Conservation (phyloP, 352 stramenopile genomes). For the Pythium dissotocum region DNA sequence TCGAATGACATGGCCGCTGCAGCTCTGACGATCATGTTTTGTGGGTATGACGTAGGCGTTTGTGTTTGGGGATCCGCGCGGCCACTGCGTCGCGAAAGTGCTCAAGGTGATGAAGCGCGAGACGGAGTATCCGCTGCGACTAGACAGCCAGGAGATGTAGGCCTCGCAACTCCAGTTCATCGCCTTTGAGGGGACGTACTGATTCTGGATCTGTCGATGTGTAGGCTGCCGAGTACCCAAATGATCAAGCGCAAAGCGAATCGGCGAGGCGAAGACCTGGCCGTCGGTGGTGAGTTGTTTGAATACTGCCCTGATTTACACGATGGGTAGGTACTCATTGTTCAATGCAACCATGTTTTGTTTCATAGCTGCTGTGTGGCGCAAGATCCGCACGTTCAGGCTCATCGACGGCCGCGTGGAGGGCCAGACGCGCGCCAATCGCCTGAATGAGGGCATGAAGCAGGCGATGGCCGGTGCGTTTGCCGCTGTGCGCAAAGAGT, state of each 20-base stretch:
- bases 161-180: not conserved
- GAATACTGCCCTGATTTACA: not conserved
- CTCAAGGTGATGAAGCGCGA: conserved; percentile 47
- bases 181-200: too few relatives aligned
- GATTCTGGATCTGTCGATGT: not conserved
- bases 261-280: conserved; percentile 51
- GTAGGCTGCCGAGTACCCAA: conserved; percentile 61
- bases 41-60: conserved; percentile 44
- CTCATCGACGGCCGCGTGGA: conserved; percentile 63
- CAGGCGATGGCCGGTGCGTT: conserved; percentile 33
- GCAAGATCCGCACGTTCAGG: conserved; percentile 73
- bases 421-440: conserved; percentile 54
- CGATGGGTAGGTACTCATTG: too few relatives aligned
- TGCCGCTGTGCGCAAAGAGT: conserved; percentile 9
- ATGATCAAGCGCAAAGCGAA: conserved; percentile 73
- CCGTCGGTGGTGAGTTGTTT: conserved; percentile 34
- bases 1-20: not conserved
- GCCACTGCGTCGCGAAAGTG: conserved; percentile 65
- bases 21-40: not conserved
- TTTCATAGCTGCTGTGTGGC: conserved; percentile 58
- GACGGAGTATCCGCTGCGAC: conserved; percentile 53
- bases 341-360: not conserved
- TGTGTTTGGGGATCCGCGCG: conserved; percentile 63
- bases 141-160: conserved; percentile 79
- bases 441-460: conserved; percentile 55